A percentile compares a stretch with the other conserved stretches of the same genome.
phyloP scores from a whole-genome alignment of 1,284 basidiomycete species.

The Volvariella surrecta region DNA sequence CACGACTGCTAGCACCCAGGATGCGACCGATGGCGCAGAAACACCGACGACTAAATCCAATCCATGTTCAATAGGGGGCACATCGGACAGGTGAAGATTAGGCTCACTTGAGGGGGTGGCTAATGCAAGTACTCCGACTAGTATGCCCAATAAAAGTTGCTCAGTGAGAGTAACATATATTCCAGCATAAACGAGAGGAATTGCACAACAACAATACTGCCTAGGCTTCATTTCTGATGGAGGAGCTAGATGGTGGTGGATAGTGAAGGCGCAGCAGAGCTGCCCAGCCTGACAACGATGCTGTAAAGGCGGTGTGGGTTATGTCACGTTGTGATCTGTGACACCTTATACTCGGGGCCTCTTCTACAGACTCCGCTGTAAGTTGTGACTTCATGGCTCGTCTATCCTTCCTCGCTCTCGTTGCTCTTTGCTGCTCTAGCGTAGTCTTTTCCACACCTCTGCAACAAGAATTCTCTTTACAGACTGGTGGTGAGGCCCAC shows the following conservation, averaged over 20 bases:
- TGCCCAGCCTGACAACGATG: neutral
- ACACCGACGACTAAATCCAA: constrained; percentile 70
- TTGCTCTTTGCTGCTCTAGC: constrained; percentile 14
- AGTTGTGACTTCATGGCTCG: constrained; percentile 16
- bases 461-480: constrained; percentile 31
- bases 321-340: constrained; percentile 1
- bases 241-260: constrained; percentile 9
- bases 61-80: constrained; percentile 9
- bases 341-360: neutral
- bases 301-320: neutral
- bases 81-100: constrained; percentile 3
- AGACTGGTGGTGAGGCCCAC: constrained; percentile 23
- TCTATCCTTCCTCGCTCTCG: constrained; percentile 23
- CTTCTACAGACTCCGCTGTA: constrained; percentile 8
- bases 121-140: constrained; percentile 72
- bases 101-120: constrained; percentile 70
- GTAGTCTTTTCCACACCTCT: constrained; percentile 24
- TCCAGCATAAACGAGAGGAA: constrained; percentile 80
- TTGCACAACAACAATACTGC: constrained; percentile 78
- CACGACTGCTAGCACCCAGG: constrained; percentile 66
- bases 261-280: neutral
- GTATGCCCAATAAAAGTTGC: constrained; percentile 61
- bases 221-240: constrained; percentile 46
- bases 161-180: constrained; percentile 76
- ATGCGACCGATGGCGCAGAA: constrained; percentile 65